Evolutionary conservation across 179 eudicot species (phyloP).

Genomic region (Beta lomatogona): DNA sequence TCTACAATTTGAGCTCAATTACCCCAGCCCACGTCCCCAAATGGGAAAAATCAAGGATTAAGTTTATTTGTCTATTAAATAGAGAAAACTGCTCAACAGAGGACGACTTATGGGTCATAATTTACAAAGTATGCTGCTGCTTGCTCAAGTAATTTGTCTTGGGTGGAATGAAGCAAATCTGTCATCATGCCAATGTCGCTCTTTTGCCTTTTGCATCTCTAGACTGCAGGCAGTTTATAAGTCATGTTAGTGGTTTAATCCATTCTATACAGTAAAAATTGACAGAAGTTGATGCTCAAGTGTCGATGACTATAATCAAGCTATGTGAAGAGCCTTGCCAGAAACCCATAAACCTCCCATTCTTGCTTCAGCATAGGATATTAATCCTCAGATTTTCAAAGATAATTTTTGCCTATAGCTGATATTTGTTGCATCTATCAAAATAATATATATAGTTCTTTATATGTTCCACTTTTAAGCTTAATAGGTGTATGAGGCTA

Average conservation of each 20-base stretch:
- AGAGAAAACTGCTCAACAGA: background rate
- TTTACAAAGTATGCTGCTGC: background rate
- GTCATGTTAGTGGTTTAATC: slow-evolving; percentile 6
- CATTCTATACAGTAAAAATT: background rate
- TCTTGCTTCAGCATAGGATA: background rate
- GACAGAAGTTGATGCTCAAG: background rate
- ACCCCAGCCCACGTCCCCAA: too few species aligned
- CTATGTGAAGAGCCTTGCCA: background rate
- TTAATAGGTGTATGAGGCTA: background rate
- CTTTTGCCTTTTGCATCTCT: slow-evolving; percentile 92
- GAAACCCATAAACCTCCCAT: background rate
- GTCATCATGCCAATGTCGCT: slow-evolving; percentile 75
- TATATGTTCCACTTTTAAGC: too few species aligned
- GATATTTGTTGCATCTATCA: too few species aligned
- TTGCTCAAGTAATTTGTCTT: slow-evolving; percentile 11
- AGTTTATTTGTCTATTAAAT: too few species aligned
- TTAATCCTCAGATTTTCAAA: background rate
- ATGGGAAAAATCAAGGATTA: too few species aligned
- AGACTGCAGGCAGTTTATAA: slow-evolving; percentile 54
- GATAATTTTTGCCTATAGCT: background rate
- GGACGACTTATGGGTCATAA: background rate
- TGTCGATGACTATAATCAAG: background rate
- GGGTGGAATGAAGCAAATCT: background rate
- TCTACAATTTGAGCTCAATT: background rate
- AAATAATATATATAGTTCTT: too few species aligned